Evolutionary conservation across 192 early-diverging fungal genomes (phyloP).

Genomic region (Mortierella hygrophila): DNA sequence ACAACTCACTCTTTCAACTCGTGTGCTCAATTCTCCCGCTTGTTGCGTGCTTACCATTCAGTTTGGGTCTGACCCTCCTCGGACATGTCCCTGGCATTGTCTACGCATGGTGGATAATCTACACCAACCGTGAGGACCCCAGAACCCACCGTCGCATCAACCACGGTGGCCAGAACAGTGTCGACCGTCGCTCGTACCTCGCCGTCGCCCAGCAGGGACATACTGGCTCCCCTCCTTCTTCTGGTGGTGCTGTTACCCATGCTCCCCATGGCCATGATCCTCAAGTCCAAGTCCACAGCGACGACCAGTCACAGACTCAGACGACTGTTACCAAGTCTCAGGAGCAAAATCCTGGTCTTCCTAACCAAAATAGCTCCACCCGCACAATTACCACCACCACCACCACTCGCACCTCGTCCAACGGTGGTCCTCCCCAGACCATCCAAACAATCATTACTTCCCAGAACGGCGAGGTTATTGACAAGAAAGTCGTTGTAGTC

Average conservation of each 20-base stretch:
- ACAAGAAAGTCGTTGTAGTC: not conserved
- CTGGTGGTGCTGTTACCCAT: not conserved
- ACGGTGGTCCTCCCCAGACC: not conserved
- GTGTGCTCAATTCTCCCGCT: not conserved
- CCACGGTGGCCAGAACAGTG: not conserved
- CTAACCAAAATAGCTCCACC: not conserved
- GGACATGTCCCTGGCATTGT: constrained; percentile 40
- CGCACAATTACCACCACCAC: constrained; percentile 4
- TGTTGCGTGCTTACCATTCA: constrained; percentile 1
- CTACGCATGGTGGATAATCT: constrained; percentile 50
- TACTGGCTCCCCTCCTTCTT: constrained; percentile 1
- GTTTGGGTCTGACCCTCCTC: constrained; percentile 28
- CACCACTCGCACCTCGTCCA: not conserved
- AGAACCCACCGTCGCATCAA: not conserved
- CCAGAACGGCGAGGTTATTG: constrained; percentile 1
- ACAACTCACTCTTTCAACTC: not conserved
- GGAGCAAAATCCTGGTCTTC: not conserved
- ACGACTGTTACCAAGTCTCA: not conserved
- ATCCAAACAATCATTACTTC: not conserved
- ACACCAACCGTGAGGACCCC: constrained; percentile 41
- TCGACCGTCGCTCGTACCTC: constrained; percentile 9
- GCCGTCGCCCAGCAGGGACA: not conserved
- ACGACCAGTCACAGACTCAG: not conserved
- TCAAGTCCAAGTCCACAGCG: not conserved
- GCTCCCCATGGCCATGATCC: constrained; percentile 2